phyloP scores from a whole-genome alignment of 2,329 filamentous ascomycete species.

The Colletotrichum godetiae region DNA sequence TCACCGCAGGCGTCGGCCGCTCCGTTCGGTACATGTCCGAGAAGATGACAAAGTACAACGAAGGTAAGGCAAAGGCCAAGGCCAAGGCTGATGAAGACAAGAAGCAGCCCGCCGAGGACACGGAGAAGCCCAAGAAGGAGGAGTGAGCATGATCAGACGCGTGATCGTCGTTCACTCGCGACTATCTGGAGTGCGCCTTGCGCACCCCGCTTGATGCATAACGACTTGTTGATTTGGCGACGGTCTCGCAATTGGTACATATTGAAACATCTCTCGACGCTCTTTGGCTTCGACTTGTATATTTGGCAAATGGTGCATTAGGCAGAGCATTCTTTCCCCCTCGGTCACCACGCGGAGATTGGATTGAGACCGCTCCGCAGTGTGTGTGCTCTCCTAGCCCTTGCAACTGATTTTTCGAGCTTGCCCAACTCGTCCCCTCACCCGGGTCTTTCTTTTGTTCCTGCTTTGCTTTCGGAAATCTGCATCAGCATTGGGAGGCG shows the following conservation, averaged over 20 bases:
- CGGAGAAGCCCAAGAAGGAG: slow-evolving; percentile 9
- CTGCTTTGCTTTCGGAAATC: not conserved
- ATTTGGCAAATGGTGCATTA: not conserved
- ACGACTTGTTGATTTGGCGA: not conserved
- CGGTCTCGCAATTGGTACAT: slow-evolving; percentile 13
- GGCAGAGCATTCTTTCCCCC: not conserved
- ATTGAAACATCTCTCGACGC: not conserved
- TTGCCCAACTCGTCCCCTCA: not conserved
- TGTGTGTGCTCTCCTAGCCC: not conserved
- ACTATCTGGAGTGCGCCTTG: not conserved
- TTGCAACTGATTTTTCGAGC: not conserved
- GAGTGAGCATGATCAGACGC: not conserved
- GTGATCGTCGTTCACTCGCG: not conserved
- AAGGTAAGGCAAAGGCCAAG: slow-evolving; percentile 50
- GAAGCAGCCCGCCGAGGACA: slow-evolving; percentile 16
- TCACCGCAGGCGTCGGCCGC: slow-evolving; percentile 80
- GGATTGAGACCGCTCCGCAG: too few species aligned
- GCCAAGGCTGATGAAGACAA: slow-evolving; percentile 41
- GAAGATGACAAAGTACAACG: slow-evolving; percentile 77
- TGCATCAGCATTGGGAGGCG: slow-evolving; percentile 23
- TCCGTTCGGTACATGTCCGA: slow-evolving; percentile 83
- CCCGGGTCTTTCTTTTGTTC: slow-evolving; percentile 21
- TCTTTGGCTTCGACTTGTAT: slow-evolving; percentile 1
- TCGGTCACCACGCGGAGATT: not conserved
- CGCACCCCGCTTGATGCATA: not conserved